Evolutionary conservation across 768 basidiomycete species (phyloP).

Genomic region (Tulasnella sp.): DNA sequence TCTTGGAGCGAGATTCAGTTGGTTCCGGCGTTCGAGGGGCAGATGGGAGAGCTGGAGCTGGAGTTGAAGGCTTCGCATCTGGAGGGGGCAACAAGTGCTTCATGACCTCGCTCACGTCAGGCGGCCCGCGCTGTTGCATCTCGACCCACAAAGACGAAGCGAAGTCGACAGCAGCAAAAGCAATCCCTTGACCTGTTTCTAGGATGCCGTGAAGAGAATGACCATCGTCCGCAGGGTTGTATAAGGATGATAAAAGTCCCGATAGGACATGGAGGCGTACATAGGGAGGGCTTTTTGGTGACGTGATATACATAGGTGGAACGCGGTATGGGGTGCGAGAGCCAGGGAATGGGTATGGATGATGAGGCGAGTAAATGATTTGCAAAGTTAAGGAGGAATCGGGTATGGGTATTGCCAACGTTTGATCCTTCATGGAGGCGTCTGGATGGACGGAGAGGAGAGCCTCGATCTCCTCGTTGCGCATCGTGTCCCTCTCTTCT

Average conservation of each 20-base stretch:
- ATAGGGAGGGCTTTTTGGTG: constrained; percentile 66
- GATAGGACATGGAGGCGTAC: constrained; percentile 78
- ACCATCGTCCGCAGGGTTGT: constrained; percentile 39
- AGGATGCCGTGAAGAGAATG: constrained; percentile 38
- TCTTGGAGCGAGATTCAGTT: constrained; percentile 30
- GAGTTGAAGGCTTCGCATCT: constrained; percentile 26
- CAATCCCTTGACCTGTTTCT: constrained; percentile 66
- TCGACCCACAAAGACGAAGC: constrained; percentile 67
- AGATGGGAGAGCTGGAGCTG: not conserved
- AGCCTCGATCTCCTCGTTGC: constrained; percentile 39
- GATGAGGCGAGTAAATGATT: constrained; percentile 51
- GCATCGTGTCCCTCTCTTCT: constrained; percentile 32
- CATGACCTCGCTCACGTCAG: constrained; percentile 66
- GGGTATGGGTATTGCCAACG: constrained; percentile 46
- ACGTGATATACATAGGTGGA: constrained; percentile 72
- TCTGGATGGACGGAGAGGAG: constrained; percentile 31
- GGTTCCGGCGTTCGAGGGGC: constrained; percentile 6
- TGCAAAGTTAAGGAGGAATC: constrained; percentile 63
- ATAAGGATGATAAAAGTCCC: constrained; percentile 54
- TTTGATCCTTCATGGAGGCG: constrained; percentile 12
- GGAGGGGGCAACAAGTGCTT: constrained; percentile 50
- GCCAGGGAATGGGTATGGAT: constrained; percentile 46
- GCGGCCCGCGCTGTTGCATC: constrained; percentile 66
- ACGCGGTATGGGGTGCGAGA: constrained; percentile 36
- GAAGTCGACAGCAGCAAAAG: constrained; percentile 63